A percentile compares a stretch with the other conserved stretches of the same genome.
phyloP scores from a whole-genome alignment of 768 basidiomycete genomes.

The Boletus barrowsii region DNA sequence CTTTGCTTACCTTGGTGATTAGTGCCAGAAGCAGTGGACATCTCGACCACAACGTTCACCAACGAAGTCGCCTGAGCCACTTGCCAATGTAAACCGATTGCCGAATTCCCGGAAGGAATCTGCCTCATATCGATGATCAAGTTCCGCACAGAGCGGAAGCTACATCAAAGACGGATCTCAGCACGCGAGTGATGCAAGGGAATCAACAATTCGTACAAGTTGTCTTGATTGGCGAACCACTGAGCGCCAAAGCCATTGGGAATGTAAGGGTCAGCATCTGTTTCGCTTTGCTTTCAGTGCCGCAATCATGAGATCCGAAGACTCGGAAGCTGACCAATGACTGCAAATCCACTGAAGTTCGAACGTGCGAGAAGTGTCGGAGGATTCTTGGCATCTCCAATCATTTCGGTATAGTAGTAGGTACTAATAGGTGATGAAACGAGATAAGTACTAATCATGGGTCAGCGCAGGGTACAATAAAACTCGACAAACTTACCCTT shows the following conservation, averaged over 20 bases:
- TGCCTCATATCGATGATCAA: conserved; percentile 65
- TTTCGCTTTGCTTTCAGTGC: background rate
- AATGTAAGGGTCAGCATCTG: conserved; percentile 73
- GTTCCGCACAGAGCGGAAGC: conserved; percentile 71
- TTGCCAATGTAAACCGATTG: conserved; percentile 82
- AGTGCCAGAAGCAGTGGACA: conserved; percentile 62
- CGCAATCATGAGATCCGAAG: background rate
- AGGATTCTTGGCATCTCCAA: conserved; percentile 67
- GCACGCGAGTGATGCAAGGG: background rate
- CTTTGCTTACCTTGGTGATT: conserved; percentile 58
- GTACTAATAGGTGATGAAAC: conserved; percentile 64
- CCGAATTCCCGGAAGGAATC: conserved; percentile 49
- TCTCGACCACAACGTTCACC: conserved; percentile 65
- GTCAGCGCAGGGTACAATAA: background rate
- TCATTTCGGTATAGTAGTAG: conserved; percentile 74
- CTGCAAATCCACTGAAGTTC: conserved; percentile 63
- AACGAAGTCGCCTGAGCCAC: conserved; percentile 75
- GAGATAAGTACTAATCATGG: conserved; percentile 52
- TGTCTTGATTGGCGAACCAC: conserved; percentile 24
- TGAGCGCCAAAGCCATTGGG: conserved; percentile 41
- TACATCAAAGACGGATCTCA: conserved; percentile 23
- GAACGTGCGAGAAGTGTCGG: conserved; percentile 65
- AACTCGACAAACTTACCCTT: conserved; percentile 41
- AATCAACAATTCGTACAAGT: conserved; percentile 15
- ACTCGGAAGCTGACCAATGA: conserved; percentile 64